These are phyloP conservation scores for Ustilago curta DNA, from an alignment of 1,284 basidiomycete species.

Conservation along the genomic window DNA sequence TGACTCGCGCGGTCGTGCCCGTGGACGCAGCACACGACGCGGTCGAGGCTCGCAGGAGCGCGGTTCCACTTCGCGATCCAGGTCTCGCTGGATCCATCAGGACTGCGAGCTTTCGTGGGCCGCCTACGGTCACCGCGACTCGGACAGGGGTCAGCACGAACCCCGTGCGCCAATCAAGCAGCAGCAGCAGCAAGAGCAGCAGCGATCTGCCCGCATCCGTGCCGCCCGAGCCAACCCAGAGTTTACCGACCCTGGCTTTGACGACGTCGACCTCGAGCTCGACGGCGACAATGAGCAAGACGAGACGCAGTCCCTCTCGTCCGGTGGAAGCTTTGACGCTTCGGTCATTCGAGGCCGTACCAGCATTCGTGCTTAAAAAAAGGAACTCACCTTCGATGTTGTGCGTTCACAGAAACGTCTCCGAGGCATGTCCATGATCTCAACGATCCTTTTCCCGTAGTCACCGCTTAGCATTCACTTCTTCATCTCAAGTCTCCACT, in stretches of 20 bases:
- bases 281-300: slow-evolving; percentile 51
- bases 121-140: slow-evolving; percentile 45
- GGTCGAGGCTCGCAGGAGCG: slow-evolving; percentile 45
- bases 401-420: slow-evolving; percentile 23
- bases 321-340: slow-evolving; percentile 33
- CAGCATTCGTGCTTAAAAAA: slow-evolving; percentile 19
- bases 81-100: slow-evolving; percentile 27
- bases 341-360: slow-evolving; percentile 18
- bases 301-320: slow-evolving; percentile 31
- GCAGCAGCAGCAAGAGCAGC: slow-evolving; percentile 12
- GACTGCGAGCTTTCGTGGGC: slow-evolving; percentile 50
- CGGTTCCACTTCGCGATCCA: slow-evolving; percentile 35
- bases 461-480: slow-evolving; percentile 20
- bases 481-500: slow-evolving; percentile 16
- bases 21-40: slow-evolving; percentile 32
- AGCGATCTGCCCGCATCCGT: slow-evolving; percentile 16
- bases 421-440: slow-evolving; percentile 25
- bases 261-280: slow-evolving; percentile 60
- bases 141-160: slow-evolving; percentile 28
- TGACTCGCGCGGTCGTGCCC: slow-evolving; percentile 23
- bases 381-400: slow-evolving; percentile 15
- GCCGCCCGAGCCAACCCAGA: slow-evolving; percentile 17
- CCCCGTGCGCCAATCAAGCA: slow-evolving; percentile 1
- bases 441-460: slow-evolving; percentile 24
- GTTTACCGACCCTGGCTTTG: slow-evolving; percentile 49